Conservation (phyloP, 2,329 filamentous ascomycete genomes). For the Pseudocercospora pini-densiflorae region DNA sequence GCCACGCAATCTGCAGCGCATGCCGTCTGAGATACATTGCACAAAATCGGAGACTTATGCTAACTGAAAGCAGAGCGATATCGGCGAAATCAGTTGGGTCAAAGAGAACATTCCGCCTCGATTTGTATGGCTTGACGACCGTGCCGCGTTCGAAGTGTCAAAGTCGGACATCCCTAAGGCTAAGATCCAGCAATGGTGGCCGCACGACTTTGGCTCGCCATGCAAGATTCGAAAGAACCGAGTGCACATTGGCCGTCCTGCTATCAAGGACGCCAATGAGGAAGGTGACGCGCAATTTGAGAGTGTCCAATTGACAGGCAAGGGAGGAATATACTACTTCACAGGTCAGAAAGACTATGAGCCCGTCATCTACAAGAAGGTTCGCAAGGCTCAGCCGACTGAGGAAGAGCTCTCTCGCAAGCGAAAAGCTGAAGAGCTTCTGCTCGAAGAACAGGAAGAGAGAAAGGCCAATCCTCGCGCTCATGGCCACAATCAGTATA, state of each 20-base stretch:
- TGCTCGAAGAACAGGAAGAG: slow-evolving; percentile 21
- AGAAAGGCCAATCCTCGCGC: slow-evolving; percentile 23
- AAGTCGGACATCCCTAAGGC: slow-evolving; percentile 34
- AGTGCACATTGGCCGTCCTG: slow-evolving; percentile 45
- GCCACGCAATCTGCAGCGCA: background rate
- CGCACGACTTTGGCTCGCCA: slow-evolving; percentile 44
- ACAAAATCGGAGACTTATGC: background rate
- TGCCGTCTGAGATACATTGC: background rate
- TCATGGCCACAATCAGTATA: slow-evolving; percentile 38
- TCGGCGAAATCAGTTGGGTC: slow-evolving; percentile 33
- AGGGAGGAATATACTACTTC: slow-evolving; percentile 35
- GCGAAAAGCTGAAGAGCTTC: slow-evolving; percentile 20
- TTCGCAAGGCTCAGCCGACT: slow-evolving; percentile 13
- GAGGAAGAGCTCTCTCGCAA: slow-evolving; percentile 19
- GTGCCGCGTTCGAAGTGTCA: slow-evolving; percentile 41
- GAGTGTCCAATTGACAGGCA: slow-evolving; percentile 18
- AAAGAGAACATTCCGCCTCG: slow-evolving; percentile 41
- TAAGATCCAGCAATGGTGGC: slow-evolving; percentile 41
- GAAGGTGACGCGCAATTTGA: slow-evolving; percentile 27
- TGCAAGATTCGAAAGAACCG: slow-evolving; percentile 40
- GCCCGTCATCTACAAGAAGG: slow-evolving; percentile 30
- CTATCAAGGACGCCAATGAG: slow-evolving; percentile 29
- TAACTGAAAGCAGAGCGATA: slow-evolving; percentile 28
- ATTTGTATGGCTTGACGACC: slow-evolving; percentile 48
- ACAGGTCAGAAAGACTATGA: slow-evolving; percentile 33